Percentiles rank a stretch among this genome's conserved stretches.
These are phyloP conservation scores for Medakamo hakoo DNA, from an alignment of 139 green algal genomes.

Conservation along the genomic window DNA sequence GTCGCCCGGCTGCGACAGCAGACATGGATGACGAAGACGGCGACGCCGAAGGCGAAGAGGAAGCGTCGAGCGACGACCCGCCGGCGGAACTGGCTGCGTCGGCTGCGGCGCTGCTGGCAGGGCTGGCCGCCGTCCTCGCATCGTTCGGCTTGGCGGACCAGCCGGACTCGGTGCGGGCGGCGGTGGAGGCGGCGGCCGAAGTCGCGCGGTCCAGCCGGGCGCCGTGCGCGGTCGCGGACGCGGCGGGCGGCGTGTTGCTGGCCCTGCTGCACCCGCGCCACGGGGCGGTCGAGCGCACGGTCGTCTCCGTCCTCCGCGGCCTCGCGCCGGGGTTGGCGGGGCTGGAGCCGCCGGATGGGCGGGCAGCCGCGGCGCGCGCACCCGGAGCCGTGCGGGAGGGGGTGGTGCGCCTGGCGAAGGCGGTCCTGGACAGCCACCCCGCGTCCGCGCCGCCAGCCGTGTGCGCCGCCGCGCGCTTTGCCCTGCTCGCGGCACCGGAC, in stretches of 20 bases:
- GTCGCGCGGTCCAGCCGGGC: too few relatives aligned
- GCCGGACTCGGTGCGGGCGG: too few relatives aligned
- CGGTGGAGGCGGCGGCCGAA: too few relatives aligned
- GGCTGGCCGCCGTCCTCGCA: too few relatives aligned
- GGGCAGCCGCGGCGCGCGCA: not conserved
- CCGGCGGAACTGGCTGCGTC: too few relatives aligned
- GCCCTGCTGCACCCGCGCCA: slow-evolving; percentile 24
- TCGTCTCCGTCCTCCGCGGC: slow-evolving; percentile 17
- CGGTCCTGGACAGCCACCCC: slow-evolving; percentile 1
- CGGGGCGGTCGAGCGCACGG: slow-evolving; percentile 1
- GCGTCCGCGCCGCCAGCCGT: not conserved
- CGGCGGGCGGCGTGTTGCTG: slow-evolving; percentile 18
- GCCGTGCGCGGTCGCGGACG: slow-evolving; percentile 2
- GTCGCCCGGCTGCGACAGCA: too few relatives aligned
- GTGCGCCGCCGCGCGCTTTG: slow-evolving; percentile 26
- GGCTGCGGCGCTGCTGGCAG: too few relatives aligned
- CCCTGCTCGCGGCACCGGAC: slow-evolving; percentile 35
- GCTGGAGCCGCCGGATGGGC: not conserved
- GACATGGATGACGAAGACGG: too few relatives aligned
- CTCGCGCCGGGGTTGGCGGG: slow-evolving; percentile 24
- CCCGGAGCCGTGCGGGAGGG: slow-evolving; percentile 7
- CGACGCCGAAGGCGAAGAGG: too few relatives aligned
- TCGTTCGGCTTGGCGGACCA: too few relatives aligned
- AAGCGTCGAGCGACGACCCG: too few relatives aligned
- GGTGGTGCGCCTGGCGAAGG: slow-evolving; percentile 16